Base-by-base conservation (phyloP, 208 protist species). In the Leishmania arabica region DNA sequence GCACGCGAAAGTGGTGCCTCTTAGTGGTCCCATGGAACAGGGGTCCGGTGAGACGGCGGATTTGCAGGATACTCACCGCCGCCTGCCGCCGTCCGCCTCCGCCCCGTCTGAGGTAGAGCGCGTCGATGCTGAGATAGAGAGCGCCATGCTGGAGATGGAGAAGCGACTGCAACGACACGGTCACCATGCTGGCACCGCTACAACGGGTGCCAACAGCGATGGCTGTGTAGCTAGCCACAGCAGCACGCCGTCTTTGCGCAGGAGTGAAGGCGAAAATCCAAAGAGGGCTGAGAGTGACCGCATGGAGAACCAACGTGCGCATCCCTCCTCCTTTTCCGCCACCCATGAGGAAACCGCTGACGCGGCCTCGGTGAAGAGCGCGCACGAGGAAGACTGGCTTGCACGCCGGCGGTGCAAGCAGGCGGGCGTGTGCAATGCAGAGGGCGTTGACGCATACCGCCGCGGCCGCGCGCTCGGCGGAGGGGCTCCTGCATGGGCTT, bases 101-200 rank as follows among this genome's bases (percentile, higher is more conserved):
- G 62, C 81, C 17, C 62, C 68, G 62, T 27, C 60, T 40, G 49
- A 66, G 15, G 27, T 81, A 13, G 53, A 77, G 19, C 9, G 47
- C 19, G 58, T 45, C 5, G 70, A 78, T 9, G 54, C 71, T 9
- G 76, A 45, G 37, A 78, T 81, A 77, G 77, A 81, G 51, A 78
- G 40, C 15, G 81, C 77, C 62, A 77, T 81, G 76, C 8, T n/a
- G 60, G 77, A 77, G 60, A 85, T 80, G 70, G 81, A 58, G 19
- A 77, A 60, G 15, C 75, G 60, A 15, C 81, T 85, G 76, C 53
- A 27, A 19, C 45, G 53, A 15, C 51, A 65, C 21, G 5, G 56
- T 77, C 19, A 45, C 37, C 19, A 21, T 34, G 6, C 2, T 1
- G 64, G 21, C 70, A 31, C 40, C 71, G 65, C 45, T 40, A 27